These are phyloP conservation scores for Gossypium trilobum DNA, from an alignment of 441 rosid species.

Conservation along the genomic window DNA sequence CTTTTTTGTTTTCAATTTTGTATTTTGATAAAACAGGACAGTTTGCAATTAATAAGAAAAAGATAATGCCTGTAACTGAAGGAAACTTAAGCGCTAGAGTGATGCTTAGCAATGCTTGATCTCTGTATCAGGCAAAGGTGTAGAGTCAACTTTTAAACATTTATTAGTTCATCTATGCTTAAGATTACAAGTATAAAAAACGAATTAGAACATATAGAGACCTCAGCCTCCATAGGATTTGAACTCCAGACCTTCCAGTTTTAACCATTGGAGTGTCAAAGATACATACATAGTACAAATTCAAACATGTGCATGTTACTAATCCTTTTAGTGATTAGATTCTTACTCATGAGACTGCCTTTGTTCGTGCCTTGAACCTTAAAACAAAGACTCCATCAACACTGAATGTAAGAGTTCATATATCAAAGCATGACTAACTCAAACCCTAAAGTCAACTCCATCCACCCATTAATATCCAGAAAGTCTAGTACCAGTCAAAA, in stretches of 20 bases:
- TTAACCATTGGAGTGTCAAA: background rate
- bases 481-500: background rate
- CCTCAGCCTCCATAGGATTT: background rate
- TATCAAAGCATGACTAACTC: slow-evolving; percentile 5
- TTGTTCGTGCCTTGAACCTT: background rate
- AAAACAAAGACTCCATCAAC: background rate
- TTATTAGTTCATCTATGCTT: background rate
- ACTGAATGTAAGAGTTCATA: background rate
- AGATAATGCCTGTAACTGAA: background rate
- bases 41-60: background rate
- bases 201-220: background rate
- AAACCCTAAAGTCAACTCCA: background rate
- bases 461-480: background rate
- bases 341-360: background rate
- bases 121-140: background rate
- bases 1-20: background rate
- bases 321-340: background rate
- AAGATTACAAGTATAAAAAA: background rate
- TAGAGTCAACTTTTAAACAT: background rate
- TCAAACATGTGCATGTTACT: background rate
- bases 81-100: background rate
- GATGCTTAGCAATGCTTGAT: background rate
- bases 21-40: background rate
- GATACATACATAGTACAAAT: background rate
- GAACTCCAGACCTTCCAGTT: background rate